A percentile compares a stretch with the other conserved stretches of the same genome.
phyloP scores from a whole-genome alignment of 2,329 filamentous ascomycete species.

The Decorospora gaudefroyi region DNA sequence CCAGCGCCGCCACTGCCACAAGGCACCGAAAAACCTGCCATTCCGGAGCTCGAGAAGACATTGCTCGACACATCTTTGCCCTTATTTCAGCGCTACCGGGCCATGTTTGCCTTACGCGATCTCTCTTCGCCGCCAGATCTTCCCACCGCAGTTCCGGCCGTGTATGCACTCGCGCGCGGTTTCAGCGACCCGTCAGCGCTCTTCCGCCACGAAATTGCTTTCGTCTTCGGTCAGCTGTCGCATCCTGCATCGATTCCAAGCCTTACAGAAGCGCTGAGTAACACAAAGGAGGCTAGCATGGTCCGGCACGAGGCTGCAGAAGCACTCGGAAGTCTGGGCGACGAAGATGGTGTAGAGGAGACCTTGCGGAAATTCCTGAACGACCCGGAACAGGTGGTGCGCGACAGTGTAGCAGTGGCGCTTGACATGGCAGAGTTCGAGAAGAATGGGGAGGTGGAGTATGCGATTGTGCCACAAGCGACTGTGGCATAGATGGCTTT shows the following conservation, averaged over 20 bases:
- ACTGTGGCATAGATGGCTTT: conserved; percentile 29
- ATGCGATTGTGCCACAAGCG: conserved; percentile 76
- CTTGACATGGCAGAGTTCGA: conserved; percentile 98
- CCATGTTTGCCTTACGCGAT: conserved; percentile 97
- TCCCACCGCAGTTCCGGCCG: conserved; percentile 83
- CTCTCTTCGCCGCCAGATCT: conserved; percentile 91
- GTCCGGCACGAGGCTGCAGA: conserved; percentile 97
- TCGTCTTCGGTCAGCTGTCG: conserved; percentile 94
- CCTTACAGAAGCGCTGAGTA: conserved; percentile 74
- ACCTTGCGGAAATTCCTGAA: conserved; percentile 80
- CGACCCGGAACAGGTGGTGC: conserved; percentile 89
- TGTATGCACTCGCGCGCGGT: conserved; percentile 82
- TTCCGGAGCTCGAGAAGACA: conserved; percentile 73
- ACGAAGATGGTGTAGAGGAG: conserved; percentile 90
- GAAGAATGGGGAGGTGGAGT: conserved; percentile 83
- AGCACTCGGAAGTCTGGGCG: conserved; percentile 89
- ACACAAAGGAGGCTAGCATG: conserved; percentile 88
- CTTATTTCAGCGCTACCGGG: conserved; percentile 90
- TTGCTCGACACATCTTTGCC: conserved; percentile 79
- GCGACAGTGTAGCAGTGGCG: conserved; percentile 92
- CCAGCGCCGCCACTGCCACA: conserved; percentile 87
- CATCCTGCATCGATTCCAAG: conserved; percentile 97
- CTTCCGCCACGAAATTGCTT: conserved; percentile 97
- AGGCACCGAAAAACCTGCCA: conserved; percentile 63
- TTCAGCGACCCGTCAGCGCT: conserved; percentile 85